Conservation (phyloP, 495 filamentous ascomycete species). For the Coniosporium apollinis region DNA sequence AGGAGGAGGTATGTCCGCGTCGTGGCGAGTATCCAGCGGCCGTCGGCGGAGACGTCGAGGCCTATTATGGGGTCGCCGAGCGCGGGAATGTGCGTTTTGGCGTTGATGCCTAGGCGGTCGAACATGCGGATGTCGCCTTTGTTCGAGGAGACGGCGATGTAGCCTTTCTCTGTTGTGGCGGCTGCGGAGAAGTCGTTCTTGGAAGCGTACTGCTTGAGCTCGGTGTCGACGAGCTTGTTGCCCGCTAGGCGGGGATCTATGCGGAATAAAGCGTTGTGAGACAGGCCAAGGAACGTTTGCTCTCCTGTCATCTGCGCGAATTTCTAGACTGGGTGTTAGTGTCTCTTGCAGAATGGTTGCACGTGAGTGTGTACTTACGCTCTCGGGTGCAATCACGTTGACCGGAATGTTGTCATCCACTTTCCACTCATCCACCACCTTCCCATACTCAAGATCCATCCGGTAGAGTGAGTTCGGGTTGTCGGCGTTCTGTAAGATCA, state of each 20-base stretch:
- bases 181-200: slow-evolving; percentile 94
- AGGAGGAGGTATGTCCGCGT: slow-evolving; percentile 90
- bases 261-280: slow-evolving; percentile 79
- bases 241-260: slow-evolving; percentile 83
- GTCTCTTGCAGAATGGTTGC: slow-evolving; percentile 9
- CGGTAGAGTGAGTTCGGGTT: slow-evolving; percentile 88
- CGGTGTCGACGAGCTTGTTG: slow-evolving; percentile 79
- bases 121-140: slow-evolving; percentile 97
- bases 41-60: slow-evolving; percentile 85
- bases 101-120: slow-evolving; percentile 89
- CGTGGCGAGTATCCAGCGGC: slow-evolving; percentile 86
- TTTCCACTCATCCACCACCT: slow-evolving; percentile 99
- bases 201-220: slow-evolving; percentile 86
- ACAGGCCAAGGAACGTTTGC: slow-evolving; percentile 86
- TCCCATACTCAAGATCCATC: slow-evolving; percentile 96
- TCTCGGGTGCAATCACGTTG: slow-evolving; percentile 78
- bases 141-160: slow-evolving; percentile 89
- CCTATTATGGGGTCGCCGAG: slow-evolving; percentile 92
- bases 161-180: slow-evolving; percentile 88
- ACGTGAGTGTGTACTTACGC: slow-evolving; percentile 25
- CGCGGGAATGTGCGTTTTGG: slow-evolving; percentile 91
- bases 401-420: slow-evolving; percentile 95
- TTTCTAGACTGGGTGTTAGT: slow-evolving; percentile 38
- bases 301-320: slow-evolving; percentile 95
- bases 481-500: slow-evolving; percentile 75